Percentiles rank a stretch among this genome's conserved stretches.
These are phyloP conservation scores for Circinella minor DNA, from an alignment of 371 early-diverging fungal genomes.

Conservation along the genomic window DNA sequence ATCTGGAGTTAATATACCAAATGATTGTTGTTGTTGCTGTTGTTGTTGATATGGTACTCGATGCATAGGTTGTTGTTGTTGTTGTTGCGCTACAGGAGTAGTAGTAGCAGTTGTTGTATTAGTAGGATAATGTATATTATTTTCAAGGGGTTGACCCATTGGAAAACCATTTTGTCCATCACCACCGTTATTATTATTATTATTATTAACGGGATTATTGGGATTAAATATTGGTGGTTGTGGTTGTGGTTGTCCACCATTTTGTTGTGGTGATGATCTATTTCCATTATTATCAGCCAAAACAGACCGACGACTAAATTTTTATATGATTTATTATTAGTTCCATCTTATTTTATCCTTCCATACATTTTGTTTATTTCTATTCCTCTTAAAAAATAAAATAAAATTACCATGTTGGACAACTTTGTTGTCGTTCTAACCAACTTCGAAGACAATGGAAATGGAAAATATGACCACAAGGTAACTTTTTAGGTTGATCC, in stretches of 20 bases:
- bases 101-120: not conserved
- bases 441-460: slow-evolving; percentile 96
- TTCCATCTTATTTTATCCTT: no score
- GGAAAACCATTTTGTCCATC: no score
- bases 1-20: slow-evolving; percentile 13
- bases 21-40: slow-evolving; percentile 20
- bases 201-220: no score
- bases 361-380: no score
- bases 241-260: slow-evolving; percentile 2
- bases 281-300: slow-evolving; percentile 32
- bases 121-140: no score
- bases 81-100: no score
- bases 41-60: slow-evolving; percentile 24
- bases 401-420: slow-evolving; percentile 90
- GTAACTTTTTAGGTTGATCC: slow-evolving; percentile 90
- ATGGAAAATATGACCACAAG: slow-evolving; percentile 98
- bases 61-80: slow-evolving; percentile 22
- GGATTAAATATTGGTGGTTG: not conserved
- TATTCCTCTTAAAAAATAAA: not conserved
- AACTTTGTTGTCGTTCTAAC: slow-evolving; percentile 98
- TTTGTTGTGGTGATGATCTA: not conserved
- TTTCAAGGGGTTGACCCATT: no score
- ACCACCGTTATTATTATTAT: no score
- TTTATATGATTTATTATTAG: not conserved
- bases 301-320: slow-evolving; percentile 57